Base-by-base conservation (phyloP, 495 filamentous ascomycete genomes). In the Penicillium samsonianum region DNA sequence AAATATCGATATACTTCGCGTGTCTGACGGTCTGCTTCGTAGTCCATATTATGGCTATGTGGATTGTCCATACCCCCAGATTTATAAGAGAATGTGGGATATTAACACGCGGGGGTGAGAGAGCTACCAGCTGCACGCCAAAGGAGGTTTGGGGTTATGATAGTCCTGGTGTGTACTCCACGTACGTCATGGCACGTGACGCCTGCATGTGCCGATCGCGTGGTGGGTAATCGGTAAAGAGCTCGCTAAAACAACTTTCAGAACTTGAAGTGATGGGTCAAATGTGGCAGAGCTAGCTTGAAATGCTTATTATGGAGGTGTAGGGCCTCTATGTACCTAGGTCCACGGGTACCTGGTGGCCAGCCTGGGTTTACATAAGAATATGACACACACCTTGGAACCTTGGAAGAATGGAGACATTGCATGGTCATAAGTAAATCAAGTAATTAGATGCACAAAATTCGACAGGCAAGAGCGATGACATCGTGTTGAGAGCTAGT, bases 1-100 rank as follows among this genome's bases (percentile, higher is more conserved):
- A 67, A 74, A 42, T 73, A 74, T 23, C 65, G 70, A 49, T 65
- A 70, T 22, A 73, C 46, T 49, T 74, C 71, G 26, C 60, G 68
- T 37, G 65, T 59, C 20, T 71, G 61, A 33, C 60, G 63, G 41
- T 63, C 59, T 30, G 55, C 42, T 12, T 51, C n/a, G 33, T 53
- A 41, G n/a, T 50, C 55, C 38, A 54, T 20, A 19, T 7, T 35
- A 3, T 54, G n/a, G 2, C 16, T 14, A 26, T 40, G 5, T 37
- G 49, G 16, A 10, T 52, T 41, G 16, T 28, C 8, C 16, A 52
- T 28, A n/a, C 17, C 4, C 16, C 4, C 12, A 2, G 4, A 14
- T 2, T 0, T 5, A 7, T 5, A 23, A 26, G 5, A 26, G 7
- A 1, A 16, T 22, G 2, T 23, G 22, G 22, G 14, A 14, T 45